Conservation (phyloP, 2,329 filamentous ascomycete genomes). For the Ampelomyces quisqualis region DNA sequence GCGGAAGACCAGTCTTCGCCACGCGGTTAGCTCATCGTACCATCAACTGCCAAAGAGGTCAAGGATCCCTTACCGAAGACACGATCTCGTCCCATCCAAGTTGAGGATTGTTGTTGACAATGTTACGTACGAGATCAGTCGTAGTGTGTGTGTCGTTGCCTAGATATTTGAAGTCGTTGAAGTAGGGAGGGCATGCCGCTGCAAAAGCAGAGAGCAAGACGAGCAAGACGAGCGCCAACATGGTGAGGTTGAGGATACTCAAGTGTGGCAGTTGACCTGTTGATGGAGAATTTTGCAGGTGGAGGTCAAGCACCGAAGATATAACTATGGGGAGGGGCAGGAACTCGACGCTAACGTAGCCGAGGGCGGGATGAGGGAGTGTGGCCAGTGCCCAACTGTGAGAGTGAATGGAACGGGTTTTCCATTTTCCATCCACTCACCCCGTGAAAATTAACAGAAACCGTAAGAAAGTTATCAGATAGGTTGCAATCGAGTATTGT, state of each 20-base stretch:
- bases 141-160: slow-evolving; percentile 2
- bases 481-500: too few species aligned
- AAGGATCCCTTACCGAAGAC: neutral
- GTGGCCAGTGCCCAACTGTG: too few species aligned
- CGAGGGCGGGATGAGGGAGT: too few species aligned
- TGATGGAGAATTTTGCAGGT: too few species aligned
- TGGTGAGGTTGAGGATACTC: neutral
- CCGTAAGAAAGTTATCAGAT: too few species aligned
- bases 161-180: slow-evolving; percentile 1
- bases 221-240: neutral
- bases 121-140: neutral
- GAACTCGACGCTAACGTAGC: too few species aligned
- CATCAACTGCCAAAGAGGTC: neutral
- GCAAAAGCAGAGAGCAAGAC: neutral
- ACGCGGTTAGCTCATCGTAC: neutral
- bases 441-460: too few species aligned
- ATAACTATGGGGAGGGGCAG: too few species aligned
- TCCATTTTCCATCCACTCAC: too few species aligned
- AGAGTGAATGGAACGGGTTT: too few species aligned
- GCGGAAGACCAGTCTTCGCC: neutral
- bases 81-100: slow-evolving; percentile 1
- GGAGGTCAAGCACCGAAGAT: too few species aligned
- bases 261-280: too few species aligned
- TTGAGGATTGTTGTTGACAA: neutral
- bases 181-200: neutral